Conservation (phyloP, 352 stramenopile species). For the Phytophthora megakarya region DNA sequence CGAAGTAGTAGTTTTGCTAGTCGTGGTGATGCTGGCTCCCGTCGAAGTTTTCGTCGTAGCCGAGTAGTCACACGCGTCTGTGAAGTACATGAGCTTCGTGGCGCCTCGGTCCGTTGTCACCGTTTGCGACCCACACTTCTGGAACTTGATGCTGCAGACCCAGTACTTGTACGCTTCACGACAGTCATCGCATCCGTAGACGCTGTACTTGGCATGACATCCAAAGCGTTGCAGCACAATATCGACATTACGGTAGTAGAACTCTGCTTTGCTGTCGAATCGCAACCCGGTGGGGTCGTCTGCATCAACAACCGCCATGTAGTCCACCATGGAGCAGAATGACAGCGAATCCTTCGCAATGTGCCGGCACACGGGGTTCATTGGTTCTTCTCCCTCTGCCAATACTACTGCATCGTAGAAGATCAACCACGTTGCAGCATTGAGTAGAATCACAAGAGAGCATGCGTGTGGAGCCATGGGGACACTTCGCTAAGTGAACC, state of each 20-base stretch:
- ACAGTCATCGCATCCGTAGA: slow-evolving; percentile 85
- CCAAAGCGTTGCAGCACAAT: slow-evolving; percentile 83
- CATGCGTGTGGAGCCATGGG: background rate
- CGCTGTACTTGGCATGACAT: slow-evolving; percentile 77
- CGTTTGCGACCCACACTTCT: slow-evolving; percentile 55
- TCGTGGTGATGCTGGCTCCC: slow-evolving; percentile 4
- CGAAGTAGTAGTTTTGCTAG: slow-evolving; percentile 10
- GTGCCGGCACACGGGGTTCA: slow-evolving; percentile 45
- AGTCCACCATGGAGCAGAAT: slow-evolving; percentile 88
- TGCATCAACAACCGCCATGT: slow-evolving; percentile 69
- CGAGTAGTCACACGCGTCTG: slow-evolving; percentile 39
- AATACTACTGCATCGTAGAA: background rate
- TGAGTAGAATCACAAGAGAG: slow-evolving; percentile 1
- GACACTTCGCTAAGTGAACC: too few species aligned
- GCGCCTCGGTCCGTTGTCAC: slow-evolving; percentile 19
- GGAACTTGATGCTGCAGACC: slow-evolving; percentile 87
- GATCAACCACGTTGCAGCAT: background rate
- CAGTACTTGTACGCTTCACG: slow-evolving; percentile 91
- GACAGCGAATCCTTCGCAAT: slow-evolving; percentile 69
- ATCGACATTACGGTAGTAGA: slow-evolving; percentile 84
- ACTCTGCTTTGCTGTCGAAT: slow-evolving; percentile 66
- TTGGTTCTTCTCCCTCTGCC: slow-evolving; percentile 51
- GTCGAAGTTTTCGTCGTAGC: slow-evolving; percentile 13
- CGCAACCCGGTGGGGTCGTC: slow-evolving; percentile 49
- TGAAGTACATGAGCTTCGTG: slow-evolving; percentile 20